A percentile compares a stretch with the other conserved stretches of the same genome.
These are phyloP conservation scores for Panicum virgatum DNA, from an alignment of 202 grass and related monocot species.

Conservation along the genomic window DNA sequence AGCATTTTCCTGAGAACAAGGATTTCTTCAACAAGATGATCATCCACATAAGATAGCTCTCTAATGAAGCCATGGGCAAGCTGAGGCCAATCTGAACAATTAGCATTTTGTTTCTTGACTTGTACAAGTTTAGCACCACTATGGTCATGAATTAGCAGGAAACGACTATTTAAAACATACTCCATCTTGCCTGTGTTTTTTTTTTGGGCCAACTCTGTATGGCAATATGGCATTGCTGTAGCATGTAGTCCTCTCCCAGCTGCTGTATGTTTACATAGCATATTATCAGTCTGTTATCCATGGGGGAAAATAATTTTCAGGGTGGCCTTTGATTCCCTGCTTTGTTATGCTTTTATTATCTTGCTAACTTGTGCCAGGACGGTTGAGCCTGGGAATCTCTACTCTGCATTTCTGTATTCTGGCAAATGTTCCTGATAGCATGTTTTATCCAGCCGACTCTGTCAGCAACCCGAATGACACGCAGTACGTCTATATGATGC, in stretches of 20 bases:
- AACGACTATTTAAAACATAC: not conserved
- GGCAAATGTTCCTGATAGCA: not conserved
- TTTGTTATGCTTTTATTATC: not conserved
- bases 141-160: not conserved
- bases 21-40: constrained; percentile 90
- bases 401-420: not conserved
- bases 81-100: not conserved
- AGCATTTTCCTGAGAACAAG: constrained; percentile 77
- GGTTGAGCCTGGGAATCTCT: constrained; percentile 8
- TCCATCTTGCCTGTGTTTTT: not conserved
- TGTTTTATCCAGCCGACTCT: not conserved
- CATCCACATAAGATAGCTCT: constrained; percentile 71
- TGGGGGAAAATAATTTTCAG: constrained; percentile 30
- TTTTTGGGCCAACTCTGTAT: not conserved
- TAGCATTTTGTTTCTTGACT: constrained; percentile 19
- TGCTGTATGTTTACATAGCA: constrained; percentile 7
- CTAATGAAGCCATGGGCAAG: not conserved
- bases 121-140: not conserved
- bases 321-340: not conserved
- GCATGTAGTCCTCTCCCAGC: not conserved
- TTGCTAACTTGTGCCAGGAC: not conserved
- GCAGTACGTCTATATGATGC: not conserved
- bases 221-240: constrained; percentile 1
- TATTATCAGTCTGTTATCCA: not conserved
- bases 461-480: not conserved